Conservation (phyloP, 371 early-diverging fungal species). For the Mycotypha africana region DNA sequence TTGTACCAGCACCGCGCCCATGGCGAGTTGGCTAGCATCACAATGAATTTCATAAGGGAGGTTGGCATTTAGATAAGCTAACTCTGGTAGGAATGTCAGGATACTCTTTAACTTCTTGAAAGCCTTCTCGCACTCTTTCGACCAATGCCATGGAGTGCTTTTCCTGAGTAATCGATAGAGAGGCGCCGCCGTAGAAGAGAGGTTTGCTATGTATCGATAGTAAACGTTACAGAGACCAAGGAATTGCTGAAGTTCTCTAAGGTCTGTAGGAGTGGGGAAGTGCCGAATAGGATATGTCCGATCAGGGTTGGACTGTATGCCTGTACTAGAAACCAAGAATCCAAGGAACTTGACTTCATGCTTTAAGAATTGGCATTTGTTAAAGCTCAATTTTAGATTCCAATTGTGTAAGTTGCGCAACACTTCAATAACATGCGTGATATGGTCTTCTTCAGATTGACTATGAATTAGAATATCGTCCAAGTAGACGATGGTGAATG, state of each 20-base stretch:
- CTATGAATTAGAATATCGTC: slow-evolving; percentile 54
- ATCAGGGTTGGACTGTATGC: slow-evolving; percentile 18
- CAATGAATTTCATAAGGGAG: slow-evolving; percentile 7
- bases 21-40: slow-evolving; percentile 4
- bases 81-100: neutral
- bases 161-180: slow-evolving; percentile 1
- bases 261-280: slow-evolving; percentile 25
- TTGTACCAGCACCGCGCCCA: slow-evolving; percentile 12
- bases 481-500: no score
- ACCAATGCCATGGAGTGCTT: neutral
- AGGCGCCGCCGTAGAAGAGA: slow-evolving; percentile 13
- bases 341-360: slow-evolving; percentile 35
- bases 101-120: slow-evolving; percentile 15
- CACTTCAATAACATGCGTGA: slow-evolving; percentile 20
- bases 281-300: slow-evolving; percentile 21
- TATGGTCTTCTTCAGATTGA: slow-evolving; percentile 28
- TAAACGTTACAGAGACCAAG: slow-evolving; percentile 22
- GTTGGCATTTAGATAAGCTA: slow-evolving; percentile 1
- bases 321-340: slow-evolving; percentile 22
- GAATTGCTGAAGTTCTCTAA: slow-evolving; percentile 17
- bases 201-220: slow-evolving; percentile 13
- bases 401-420: slow-evolving; percentile 22
- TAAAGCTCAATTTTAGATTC: slow-evolving; percentile 19
- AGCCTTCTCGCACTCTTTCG: neutral
- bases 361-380: slow-evolving; percentile 44